phyloP scores from a whole-genome alignment of 768 basidiomycete species.

The Polyporus arcularius region DNA sequence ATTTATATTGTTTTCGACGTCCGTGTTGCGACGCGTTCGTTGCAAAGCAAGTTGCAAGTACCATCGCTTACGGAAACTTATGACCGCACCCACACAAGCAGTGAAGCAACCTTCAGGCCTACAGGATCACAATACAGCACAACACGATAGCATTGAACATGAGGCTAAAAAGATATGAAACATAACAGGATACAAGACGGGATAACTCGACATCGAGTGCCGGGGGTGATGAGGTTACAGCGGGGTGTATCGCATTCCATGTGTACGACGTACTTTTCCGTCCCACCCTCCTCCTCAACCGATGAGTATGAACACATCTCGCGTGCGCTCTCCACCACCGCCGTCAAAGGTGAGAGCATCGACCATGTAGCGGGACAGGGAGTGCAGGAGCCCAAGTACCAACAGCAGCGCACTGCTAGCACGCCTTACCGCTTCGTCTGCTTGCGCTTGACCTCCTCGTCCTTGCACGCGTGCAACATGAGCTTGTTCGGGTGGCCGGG shows the following conservation, averaged over 20 bases:
- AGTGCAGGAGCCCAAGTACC: background rate
- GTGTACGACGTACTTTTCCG: background rate
- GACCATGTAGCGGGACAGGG: too few species aligned
- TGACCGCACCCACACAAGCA: too few species aligned
- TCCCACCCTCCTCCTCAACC: too few species aligned
- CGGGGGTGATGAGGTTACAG: background rate
- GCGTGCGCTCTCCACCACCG: too few species aligned
- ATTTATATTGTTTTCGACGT: background rate
- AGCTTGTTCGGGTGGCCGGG: slow-evolving; percentile 72
- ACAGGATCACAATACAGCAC: background rate
- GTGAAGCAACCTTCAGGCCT: background rate
- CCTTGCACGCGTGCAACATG: slow-evolving; percentile 83
- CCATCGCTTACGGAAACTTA: too few species aligned
- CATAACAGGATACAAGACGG: background rate
- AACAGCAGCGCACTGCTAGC: background rate
- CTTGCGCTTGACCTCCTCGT: slow-evolving; percentile 81
- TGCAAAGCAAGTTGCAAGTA: background rate
- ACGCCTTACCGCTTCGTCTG: slow-evolving; percentile 33
- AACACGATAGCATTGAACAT: background rate
- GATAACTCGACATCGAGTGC: background rate
- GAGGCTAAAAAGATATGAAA: background rate
- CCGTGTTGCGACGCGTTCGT: background rate
- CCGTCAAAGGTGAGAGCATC: too few species aligned
- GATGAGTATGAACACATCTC: too few species aligned
- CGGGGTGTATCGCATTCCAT: background rate